Base-by-base conservation (phyloP, 768 basidiomycete genomes). In the Leccinum obscurum region DNA sequence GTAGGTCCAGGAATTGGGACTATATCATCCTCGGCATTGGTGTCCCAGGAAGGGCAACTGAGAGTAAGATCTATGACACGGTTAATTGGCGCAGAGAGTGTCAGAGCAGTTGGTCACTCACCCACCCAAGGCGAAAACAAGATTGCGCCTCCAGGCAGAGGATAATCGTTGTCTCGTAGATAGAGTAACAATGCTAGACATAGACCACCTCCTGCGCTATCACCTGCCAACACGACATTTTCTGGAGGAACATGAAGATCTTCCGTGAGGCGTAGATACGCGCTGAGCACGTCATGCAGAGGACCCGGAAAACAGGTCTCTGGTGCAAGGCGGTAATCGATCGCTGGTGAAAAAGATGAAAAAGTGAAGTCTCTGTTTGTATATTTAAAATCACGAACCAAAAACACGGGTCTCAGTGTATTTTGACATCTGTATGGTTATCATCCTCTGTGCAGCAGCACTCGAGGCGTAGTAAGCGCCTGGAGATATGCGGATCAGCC, bases 31-130 rank as follows among this genome's bases (percentile, higher is more conserved):
- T 81, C 76, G 28, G 89, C 86, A 72, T 98, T 98, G 58, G 90
- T 91, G 32, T 96, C 93, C 93, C 96, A 98, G n/a, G 94, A 96
- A 58, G 95, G 92, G 72, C 95, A 98, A 65, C 93, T 95, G 86
- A 97, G 92, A 0, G 97, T 98, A 62, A 99, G 76, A 73, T 96
- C 93, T 92, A 64, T 20, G 37, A 20, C 24, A 48, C 7, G 17
- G 54, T 69, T 39, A 59, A 53, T 56, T 17, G 55, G 64, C 64
- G 53, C 52, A 34, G 48, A 30, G n/a, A 52, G 37, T 35, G 61
- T 10, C 35, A 44, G 34, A 15, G 58, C 4, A 57, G 17, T n/a
- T 32, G 83, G 15, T 20, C 30, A 84, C 92, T 77, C 60, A 89
- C 95, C 94, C 64, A 96, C 93, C 95, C 95, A 98, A 5, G 95